Percentiles rank a stretch among this genome's conserved stretches.
These are phyloP conservation scores for Brettanomyces custersianus DNA, from an alignment of 805 yeast species.

Conservation along the genomic window DNA sequence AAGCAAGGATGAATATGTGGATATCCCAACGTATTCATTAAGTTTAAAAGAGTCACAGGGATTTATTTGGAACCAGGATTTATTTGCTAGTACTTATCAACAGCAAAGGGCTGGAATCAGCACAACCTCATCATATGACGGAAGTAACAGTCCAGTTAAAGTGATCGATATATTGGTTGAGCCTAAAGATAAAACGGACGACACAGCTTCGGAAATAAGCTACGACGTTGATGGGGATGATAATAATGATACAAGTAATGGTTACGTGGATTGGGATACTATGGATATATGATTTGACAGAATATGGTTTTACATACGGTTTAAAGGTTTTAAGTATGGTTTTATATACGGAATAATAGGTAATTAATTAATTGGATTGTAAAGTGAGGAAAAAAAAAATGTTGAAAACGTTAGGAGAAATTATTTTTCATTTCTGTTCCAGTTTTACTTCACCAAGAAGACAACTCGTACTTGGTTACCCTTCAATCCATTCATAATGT, in stretches of 20 bases:
- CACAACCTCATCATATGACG: constrained; percentile 15
- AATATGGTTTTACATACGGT: too few species aligned
- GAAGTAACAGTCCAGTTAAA: constrained; percentile 13
- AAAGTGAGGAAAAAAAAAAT: too few species aligned
- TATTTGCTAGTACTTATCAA: constrained; percentile 64
- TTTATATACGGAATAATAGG: too few species aligned
- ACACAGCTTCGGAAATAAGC: constrained; percentile 1
- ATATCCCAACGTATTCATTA: constrained; percentile 31
- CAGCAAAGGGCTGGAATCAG: constrained; percentile 38
- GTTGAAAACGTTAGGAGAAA: too few species aligned
- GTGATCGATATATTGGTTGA: constrained; percentile 19
- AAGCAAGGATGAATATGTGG: constrained; percentile 5
- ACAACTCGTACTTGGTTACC: too few species aligned
- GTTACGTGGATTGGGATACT: neutral
- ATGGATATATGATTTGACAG: neutral
- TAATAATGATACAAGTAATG: neutral
- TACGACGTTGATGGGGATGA: too few species aligned
- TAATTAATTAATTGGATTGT: too few species aligned
- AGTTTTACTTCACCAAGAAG: too few species aligned
- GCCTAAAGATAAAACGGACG: constrained; percentile 8
- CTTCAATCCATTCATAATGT: too few species aligned
- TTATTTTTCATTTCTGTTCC: too few species aligned
- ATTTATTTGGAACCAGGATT: constrained; percentile 66
- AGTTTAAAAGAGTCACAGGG: constrained; percentile 61
- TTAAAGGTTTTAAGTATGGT: too few species aligned